Conservation (phyloP, 2,329 filamentous ascomycete species). For the Xylariales sp. region DNA sequence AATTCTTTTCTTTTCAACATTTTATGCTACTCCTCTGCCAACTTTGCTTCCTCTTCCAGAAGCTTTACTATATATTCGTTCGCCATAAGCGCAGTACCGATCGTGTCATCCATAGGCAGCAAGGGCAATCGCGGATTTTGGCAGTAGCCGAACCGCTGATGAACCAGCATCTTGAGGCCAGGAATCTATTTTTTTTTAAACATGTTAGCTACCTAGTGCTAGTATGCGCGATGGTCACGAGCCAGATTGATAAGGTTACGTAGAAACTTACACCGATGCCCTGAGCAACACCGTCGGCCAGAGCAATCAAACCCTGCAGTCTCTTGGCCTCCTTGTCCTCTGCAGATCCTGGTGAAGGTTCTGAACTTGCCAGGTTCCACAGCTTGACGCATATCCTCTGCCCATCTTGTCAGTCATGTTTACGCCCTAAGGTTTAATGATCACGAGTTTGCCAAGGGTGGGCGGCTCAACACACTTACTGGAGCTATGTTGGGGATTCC, state of each 20-base stretch:
- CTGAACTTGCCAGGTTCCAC: constrained; percentile 8
- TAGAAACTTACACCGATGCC: constrained; percentile 7
- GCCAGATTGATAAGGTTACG: no score
- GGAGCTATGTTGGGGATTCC: not conserved
- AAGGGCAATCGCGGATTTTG: constrained; percentile 7
- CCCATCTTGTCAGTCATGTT: not conserved
- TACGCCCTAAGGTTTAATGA: not conserved
- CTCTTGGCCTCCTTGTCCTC: constrained; percentile 8
- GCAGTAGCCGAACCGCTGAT: constrained; percentile 9
- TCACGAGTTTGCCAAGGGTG: rapidly evolving
- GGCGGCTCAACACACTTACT: no score
- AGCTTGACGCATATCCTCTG: constrained; percentile 6
- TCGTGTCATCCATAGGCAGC: no score
- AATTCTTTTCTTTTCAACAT: no score
- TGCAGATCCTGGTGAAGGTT: not conserved
- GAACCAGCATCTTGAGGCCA: constrained; percentile 10
- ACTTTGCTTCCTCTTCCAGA: no score
- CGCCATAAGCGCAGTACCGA: no score
- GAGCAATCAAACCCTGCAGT: constrained; percentile 6
- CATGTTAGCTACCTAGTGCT: not conserved
- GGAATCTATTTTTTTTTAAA: constrained; percentile 6
- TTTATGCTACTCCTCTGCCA: no score
- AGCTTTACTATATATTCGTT: no score
- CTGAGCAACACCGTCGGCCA: constrained; percentile 10
- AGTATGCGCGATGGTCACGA: no score